phyloP scores from a whole-genome alignment of 176 grass and related monocot species.

The Oryza glumipatula region DNA sequence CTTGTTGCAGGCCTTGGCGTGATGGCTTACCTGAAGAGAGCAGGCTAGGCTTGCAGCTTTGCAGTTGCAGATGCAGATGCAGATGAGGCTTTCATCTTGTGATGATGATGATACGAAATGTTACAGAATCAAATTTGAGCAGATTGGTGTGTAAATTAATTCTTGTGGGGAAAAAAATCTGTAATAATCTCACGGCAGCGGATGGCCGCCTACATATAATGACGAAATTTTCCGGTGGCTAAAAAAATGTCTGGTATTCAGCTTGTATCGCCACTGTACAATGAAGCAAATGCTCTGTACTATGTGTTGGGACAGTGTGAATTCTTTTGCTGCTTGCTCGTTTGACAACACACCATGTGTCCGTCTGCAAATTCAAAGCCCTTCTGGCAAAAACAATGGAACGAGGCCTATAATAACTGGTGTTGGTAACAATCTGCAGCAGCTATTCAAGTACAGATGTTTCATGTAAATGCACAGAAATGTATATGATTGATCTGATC shows the following conservation, averaged over 20 bases:
- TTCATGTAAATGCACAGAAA: too few relatives aligned
- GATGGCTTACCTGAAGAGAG: conserved; percentile 91
- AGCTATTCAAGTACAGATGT: too few relatives aligned
- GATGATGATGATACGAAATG: conserved; percentile 13
- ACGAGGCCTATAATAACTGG: too few relatives aligned
- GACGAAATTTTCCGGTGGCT: conserved; percentile 35
- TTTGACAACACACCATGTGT: too few relatives aligned
- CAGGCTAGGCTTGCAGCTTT: conserved; percentile 36
- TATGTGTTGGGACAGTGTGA: not conserved
- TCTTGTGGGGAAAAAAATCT: conserved; percentile 40
- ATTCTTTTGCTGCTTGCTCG: not conserved
- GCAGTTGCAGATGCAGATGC: not conserved
- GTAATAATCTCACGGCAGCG: conserved; percentile 52
- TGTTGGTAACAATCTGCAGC: too few relatives aligned
- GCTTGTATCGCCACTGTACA: conserved; percentile 14
- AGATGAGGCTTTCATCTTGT: conserved; percentile 5
- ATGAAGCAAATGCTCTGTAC: not conserved
- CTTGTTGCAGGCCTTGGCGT: conserved; percentile 84
- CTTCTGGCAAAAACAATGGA: not conserved
- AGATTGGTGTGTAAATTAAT: conserved; percentile 45
- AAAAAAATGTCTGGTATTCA: not conserved
- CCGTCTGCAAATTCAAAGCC: not conserved
- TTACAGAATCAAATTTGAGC: conserved; percentile 3
- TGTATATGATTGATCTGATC: too few relatives aligned
- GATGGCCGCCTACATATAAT: conserved; percentile 18